Base-by-base conservation (phyloP, 441 rosid species). In the Iberis amara region DNA sequence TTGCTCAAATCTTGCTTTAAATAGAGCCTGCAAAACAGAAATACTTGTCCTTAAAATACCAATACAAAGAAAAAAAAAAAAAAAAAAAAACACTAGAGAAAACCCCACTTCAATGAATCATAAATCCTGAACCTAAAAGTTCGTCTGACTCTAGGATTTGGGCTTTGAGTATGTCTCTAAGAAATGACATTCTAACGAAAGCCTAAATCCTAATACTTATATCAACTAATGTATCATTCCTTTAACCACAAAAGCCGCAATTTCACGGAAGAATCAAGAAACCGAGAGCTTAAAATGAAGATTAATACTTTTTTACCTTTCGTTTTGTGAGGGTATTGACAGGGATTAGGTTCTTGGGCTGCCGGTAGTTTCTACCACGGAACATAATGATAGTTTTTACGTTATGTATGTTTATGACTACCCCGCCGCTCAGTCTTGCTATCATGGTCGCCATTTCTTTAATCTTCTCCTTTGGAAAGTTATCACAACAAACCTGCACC, bases 1-100 rank as follows among this genome's bases (percentile, higher is more conserved):
- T 82, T 92, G 98, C 65, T 92, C 98, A 40, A 88, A 92, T 73
- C 98, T 82, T 11, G 98, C 98, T 71, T 88, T 92, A 64, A 92
- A 92, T 51, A 92, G 68, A 51, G 98, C 98, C 98, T 92, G 81
- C 70, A 75, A 24, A 46, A 9, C 39, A 57, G 11, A 21, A 4
- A 35, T 7, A 53, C 52, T 33, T 41, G 38, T 4, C 36, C 21
- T 45, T 44, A 62, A 11, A 68, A 53, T 46, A 62, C 24, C 18
- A 52, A 44, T 44, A 44, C 36, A 32, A n/a, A n/a, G n/a, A n/a
- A n/a, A n/a, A n/a, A n/a, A n/a, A n/a, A n/a, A n/a, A n/a, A n/a
- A n/a, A n/a, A 11, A 11, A 11, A 8, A 58, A 3, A 27, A 3
- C 30, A 9, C 4, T 50, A 7, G 13, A 57, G 10, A 27, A 48